Conservation (phyloP, 768 basidiomycete species). For the Lactarius tabidus region DNA sequence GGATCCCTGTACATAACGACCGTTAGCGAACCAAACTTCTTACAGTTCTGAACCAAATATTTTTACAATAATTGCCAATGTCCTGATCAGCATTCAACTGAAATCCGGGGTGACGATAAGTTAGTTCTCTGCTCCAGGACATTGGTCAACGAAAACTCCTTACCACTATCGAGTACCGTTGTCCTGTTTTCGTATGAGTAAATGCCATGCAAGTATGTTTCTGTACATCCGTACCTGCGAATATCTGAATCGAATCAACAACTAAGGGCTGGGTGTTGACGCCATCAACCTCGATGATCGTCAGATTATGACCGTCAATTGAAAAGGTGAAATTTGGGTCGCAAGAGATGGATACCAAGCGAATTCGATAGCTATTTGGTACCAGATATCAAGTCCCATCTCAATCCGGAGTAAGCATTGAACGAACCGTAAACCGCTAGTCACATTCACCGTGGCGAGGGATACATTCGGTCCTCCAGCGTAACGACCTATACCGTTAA, state of each 20-base stretch:
- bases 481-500: conserved; percentile 24
- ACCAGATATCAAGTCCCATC: background rate
- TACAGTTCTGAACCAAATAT: too few relatives aligned
- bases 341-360: conserved; percentile 16
- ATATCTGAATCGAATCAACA: conserved; percentile 20
- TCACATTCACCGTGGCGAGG: conserved; percentile 21
- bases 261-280: conserved; percentile 7
- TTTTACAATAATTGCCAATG: conserved; percentile 1
- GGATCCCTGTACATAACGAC: background rate
- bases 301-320: conserved; percentile 20
- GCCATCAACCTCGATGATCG: conserved; percentile 27
- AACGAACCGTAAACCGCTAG: conserved; percentile 8
- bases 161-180: conserved; percentile 23
- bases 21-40: background rate
- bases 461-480: conserved; percentile 7
- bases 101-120: background rate
- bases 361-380: conserved; percentile 9
- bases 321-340: conserved; percentile 18
- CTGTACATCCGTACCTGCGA: conserved; percentile 1
- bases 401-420: too few relatives aligned
- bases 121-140: too few relatives aligned
- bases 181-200: background rate
- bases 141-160: background rate
- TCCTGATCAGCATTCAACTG: background rate
- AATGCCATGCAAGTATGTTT: background rate